Conservation (phyloP, 2,329 filamentous ascomycete species). For the Emmonsiellopsis sp. region DNA sequence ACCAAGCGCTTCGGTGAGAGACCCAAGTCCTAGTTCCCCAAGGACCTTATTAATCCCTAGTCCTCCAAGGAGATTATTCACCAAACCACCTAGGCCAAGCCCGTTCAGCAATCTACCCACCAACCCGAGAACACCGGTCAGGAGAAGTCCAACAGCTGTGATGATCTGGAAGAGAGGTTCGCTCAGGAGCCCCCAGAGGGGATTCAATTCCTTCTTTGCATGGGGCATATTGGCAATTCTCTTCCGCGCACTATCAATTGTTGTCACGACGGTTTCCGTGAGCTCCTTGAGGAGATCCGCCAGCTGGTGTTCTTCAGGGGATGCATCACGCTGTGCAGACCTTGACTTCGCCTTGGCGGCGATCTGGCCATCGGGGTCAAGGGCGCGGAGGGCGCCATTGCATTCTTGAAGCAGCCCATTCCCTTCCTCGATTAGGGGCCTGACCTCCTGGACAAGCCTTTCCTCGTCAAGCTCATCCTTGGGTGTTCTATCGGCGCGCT, state of each 20-base stretch:
- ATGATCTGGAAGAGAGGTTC: constrained; percentile 91
- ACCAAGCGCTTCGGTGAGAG: constrained; percentile 29
- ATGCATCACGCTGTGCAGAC: constrained; percentile 63
- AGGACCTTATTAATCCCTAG: constrained; percentile 54
- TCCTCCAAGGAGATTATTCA: constrained; percentile 66
- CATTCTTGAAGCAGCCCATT: constrained; percentile 73
- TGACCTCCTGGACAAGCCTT: constrained; percentile 74
- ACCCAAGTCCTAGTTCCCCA: constrained; percentile 44
- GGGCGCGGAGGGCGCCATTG: constrained; percentile 75
- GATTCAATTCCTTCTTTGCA: constrained; percentile 90
- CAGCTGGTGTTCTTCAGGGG: constrained; percentile 73
- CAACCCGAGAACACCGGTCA: constrained; percentile 74
- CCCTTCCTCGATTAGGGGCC: constrained; percentile 80
- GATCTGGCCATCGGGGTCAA: constrained; percentile 83
- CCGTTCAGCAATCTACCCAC: constrained; percentile 73
- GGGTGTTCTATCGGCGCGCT: constrained; percentile 68
- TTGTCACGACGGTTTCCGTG: constrained; percentile 68
- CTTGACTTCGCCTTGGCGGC: constrained; percentile 77
- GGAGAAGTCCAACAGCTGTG: constrained; percentile 72
- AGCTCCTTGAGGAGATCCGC: constrained; percentile 80
- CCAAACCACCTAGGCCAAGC: constrained; percentile 70
- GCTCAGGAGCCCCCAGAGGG: constrained; percentile 64
- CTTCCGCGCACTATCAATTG: constrained; percentile 80
- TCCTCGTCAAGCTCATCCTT: constrained; percentile 88
- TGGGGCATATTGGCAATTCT: constrained; percentile 87